Evolutionary conservation across 345 rosid genomes (phyloP).

Genomic region (Passiflora organensis): DNA sequence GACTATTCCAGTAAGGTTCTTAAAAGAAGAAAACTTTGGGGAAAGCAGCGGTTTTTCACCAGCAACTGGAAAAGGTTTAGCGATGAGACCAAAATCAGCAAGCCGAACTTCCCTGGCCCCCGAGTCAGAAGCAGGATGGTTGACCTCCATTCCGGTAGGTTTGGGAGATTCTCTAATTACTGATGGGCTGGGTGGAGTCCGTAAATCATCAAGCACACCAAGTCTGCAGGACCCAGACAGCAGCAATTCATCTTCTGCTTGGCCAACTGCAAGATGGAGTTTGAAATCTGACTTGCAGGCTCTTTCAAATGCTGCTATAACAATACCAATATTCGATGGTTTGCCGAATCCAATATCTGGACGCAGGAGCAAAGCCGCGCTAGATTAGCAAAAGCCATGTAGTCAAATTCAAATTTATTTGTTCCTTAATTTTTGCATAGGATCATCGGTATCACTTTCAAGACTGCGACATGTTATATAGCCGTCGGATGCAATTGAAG

Average conservation of each 20-base stretch:
- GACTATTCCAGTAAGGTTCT: slow-evolving; percentile 46
- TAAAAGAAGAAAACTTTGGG: slow-evolving; percentile 53
- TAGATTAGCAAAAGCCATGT: slow-evolving; percentile 39
- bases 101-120: slow-evolving; percentile 27
- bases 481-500: slow-evolving; percentile 9
- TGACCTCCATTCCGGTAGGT: slow-evolving; percentile 29
- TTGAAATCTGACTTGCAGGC: slow-evolving; percentile 61
- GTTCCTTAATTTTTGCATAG: background rate
- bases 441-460: slow-evolving; percentile 7
- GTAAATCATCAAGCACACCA: slow-evolving; percentile 76
- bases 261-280: slow-evolving; percentile 58
- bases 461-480: background rate
- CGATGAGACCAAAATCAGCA: slow-evolving; percentile 61
- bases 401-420: background rate
- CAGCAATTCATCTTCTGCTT: slow-evolving; percentile 27
- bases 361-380: slow-evolving; percentile 66
- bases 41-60: slow-evolving; percentile 38
- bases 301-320: slow-evolving; percentile 42
- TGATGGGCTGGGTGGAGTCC: slow-evolving; percentile 41
- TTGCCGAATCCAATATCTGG: slow-evolving; percentile 64
- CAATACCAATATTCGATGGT: slow-evolving; percentile 71
- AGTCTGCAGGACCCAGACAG: slow-evolving; percentile 55
- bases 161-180: slow-evolving; percentile 32
- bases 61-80: slow-evolving; percentile 53
- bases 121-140: slow-evolving; percentile 41